Base-by-base conservation (phyloP, 371 early-diverging fungal species). In the Nosema bombycis region DNA sequence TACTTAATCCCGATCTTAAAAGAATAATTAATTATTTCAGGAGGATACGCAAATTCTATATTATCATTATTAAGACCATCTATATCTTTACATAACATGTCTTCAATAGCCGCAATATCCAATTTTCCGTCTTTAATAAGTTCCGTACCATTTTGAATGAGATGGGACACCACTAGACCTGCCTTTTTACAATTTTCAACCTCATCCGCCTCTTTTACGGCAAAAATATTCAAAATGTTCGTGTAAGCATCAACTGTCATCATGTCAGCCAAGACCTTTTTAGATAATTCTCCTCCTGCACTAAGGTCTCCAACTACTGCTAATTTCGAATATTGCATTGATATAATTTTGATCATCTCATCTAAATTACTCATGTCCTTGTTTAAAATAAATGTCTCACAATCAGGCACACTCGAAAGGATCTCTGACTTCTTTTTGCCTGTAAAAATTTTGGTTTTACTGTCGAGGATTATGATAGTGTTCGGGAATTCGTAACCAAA, bases 401-500 rank as follows among this genome's bases (percentile, higher is more conserved):
- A 33, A 36, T 58, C 60, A 10, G 37, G 30, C 15, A 84, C 54
- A 58, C 82, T 81, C 32, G 74, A 75, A 1, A 87, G 73, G 56
- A 87, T 77, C 14, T 54, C 57, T n/a, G 78, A 72, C 75, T 82
- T 85, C 72, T 84, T 85, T 23, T 78, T 77, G 23, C 77, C 76
- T 23, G 84, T 83, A 30, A 83, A 55, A n/a, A 75, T 73, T 36
- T 67, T 54, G n/a, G 74, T 34, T 23, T 62, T 63, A 2, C 61
- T 70, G 56, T 77, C 69, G 10, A 85, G 65, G 23, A 87, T 54
- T 18, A 87, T 60, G 6, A 80, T 30, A 24, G 87, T 85, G 57
- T 84, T 85, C 21, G 85, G 83, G 66, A 87, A 85, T 57, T 87
- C 87, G 65, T 85, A 87, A 23, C 82, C 83, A 32, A 87, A 56